Conservation (phyloP, 1,284 basidiomycete genomes). For the Vanrija pseudolonga region DNA sequence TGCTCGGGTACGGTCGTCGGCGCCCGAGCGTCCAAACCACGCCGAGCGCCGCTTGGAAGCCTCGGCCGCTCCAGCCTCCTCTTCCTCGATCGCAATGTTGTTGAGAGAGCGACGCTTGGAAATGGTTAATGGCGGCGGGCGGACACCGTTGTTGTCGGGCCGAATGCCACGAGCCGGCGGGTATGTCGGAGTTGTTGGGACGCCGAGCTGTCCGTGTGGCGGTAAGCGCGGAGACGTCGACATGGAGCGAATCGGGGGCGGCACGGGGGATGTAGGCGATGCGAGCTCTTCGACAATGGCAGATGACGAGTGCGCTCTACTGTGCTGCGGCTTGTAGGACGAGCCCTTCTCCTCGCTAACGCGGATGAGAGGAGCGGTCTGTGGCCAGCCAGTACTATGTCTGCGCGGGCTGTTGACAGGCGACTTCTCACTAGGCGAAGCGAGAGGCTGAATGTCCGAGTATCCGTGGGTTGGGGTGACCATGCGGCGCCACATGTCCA, state of each 20-base stretch:
- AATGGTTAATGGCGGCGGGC: constrained; percentile 32
- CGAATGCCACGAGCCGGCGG: constrained; percentile 8
- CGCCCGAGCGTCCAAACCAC: constrained; percentile 7
- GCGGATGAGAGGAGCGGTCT: constrained; percentile 19
- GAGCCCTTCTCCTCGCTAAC: constrained; percentile 20
- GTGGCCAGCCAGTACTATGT: background rate
- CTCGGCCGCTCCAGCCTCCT: constrained; percentile 16
- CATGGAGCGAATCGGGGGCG: constrained; percentile 3
- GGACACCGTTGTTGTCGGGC: constrained; percentile 24
- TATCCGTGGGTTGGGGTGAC: background rate
- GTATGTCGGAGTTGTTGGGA: background rate
- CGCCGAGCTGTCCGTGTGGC: background rate
- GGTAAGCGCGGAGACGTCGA: constrained; percentile 7
- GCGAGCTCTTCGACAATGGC: constrained; percentile 27
- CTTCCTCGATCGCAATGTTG: constrained; percentile 22
- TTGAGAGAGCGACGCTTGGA: constrained; percentile 39
- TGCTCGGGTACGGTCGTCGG: too few species aligned
- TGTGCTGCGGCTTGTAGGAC: constrained; percentile 22
- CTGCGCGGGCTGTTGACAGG: background rate
- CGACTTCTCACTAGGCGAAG: constrained; percentile 9
- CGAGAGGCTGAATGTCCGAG: background rate
- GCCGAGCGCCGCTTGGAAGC: constrained; percentile 3
- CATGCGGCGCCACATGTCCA: constrained; percentile 28
- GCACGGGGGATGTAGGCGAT: constrained; percentile 5
- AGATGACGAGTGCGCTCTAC: constrained; percentile 26